Percentiles rank a stretch among this genome's conserved stretches.
Evolutionary conservation across 495 filamentous ascomycete species (phyloP).

Genomic region (Aspergillus cavernicola): DNA sequence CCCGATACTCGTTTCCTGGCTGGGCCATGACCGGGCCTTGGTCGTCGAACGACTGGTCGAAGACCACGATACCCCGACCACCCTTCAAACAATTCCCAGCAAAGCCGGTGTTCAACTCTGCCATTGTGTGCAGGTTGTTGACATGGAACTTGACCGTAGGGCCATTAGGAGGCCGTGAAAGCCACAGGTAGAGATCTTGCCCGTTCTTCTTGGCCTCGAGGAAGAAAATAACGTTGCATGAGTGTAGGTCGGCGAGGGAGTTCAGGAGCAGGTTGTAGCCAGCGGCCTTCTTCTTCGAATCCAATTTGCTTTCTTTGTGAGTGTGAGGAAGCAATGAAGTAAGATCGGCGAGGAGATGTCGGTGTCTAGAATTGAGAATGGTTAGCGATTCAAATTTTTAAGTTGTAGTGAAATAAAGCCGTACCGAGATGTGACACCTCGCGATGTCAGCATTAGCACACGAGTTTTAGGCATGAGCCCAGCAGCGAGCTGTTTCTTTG

Average conservation of each 20-base stretch:
- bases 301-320: slow-evolving; percentile 92
- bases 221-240: slow-evolving; percentile 97
- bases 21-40: slow-evolving; percentile 46
- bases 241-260: slow-evolving; percentile 95
- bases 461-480: slow-evolving; percentile 56
- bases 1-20: slow-evolving; percentile 42
- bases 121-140: slow-evolving; percentile 82
- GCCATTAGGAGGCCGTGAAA: slow-evolving; percentile 91
- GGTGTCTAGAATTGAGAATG: slow-evolving; percentile 55
- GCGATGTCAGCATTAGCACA: slow-evolving; percentile 82
- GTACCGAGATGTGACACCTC: slow-evolving; percentile 86
- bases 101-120: slow-evolving; percentile 79
- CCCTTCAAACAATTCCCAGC: slow-evolving; percentile 96
- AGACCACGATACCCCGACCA: slow-evolving; percentile 89
- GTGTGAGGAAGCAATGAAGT: slow-evolving; percentile 84
- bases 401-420: slow-evolving; percentile 11
- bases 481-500: slow-evolving; percentile 40
- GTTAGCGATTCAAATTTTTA: not conserved
- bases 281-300: slow-evolving; percentile 79
- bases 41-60: slow-evolving; percentile 79
- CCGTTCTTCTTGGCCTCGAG: slow-evolving; percentile 90
- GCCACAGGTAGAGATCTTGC: slow-evolving; percentile 91
- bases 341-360: slow-evolving; percentile 89
- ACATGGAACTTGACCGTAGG: slow-evolving; percentile 76
- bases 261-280: slow-evolving; percentile 82